Percentiles rank a stretch among this genome's conserved stretches.
Conservation (phyloP, 2,329 filamentous ascomycete genomes). For the Periconia sp. region DNA sequence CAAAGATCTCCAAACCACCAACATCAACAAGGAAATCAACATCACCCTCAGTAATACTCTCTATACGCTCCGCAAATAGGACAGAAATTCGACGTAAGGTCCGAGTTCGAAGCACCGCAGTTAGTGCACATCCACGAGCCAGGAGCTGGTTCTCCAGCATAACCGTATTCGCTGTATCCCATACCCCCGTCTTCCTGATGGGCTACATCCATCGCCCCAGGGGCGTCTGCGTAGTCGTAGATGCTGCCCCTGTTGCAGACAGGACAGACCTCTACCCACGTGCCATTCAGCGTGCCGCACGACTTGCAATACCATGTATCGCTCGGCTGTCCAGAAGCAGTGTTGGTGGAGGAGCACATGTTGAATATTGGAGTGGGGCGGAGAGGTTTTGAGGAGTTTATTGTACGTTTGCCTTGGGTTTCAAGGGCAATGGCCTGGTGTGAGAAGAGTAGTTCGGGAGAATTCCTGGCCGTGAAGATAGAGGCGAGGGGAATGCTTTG, state of each 20-base stretch:
- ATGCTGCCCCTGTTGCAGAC: conserved; percentile 1
- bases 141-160: conserved; percentile 1
- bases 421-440: too few species aligned
- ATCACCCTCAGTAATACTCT: too few species aligned
- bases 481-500: too few species aligned
- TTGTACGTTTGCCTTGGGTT: too few species aligned
- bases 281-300: conserved; percentile 9
- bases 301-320: conserved; percentile 16
- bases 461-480: too few species aligned
- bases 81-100: conserved; percentile 5
- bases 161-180: background rate
- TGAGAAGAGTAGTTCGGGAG: too few species aligned
- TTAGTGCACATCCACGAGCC: conserved; percentile 3
- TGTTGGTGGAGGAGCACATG: background rate
- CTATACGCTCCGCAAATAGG: background rate
- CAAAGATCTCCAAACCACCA: too few species aligned
- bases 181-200: background rate
- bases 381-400: too few species aligned
- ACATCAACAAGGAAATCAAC: too few species aligned
- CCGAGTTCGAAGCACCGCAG: conserved; percentile 4
- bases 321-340: background rate
- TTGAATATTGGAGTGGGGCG: background rate
- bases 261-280: conserved; percentile 9
- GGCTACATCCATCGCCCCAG: too few species aligned
- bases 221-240: background rate